phyloP scores from a whole-genome alignment of 2,329 filamentous ascomycete genomes.

The Xylariales sp. region DNA sequence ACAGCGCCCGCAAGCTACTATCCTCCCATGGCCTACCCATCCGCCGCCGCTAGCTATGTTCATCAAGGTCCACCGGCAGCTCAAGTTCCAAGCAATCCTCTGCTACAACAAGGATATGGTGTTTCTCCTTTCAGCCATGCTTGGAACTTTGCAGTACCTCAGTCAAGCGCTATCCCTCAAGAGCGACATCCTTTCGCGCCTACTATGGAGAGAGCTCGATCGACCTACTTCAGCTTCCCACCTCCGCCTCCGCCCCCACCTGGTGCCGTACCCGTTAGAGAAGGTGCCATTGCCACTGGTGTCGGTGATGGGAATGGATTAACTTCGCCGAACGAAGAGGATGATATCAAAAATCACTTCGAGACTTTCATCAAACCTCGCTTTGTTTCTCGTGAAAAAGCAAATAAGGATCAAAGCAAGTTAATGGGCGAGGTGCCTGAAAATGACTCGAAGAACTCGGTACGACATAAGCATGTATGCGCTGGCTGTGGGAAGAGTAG shows the following conservation, averaged over 20 bases:
- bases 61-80: too few species aligned
- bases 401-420: not conserved
- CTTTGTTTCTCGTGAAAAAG: not conserved
- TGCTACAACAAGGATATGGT: not conserved
- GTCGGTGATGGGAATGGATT: too few species aligned
- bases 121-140: not conserved
- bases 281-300: too few species aligned
- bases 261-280: not conserved
- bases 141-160: not conserved
- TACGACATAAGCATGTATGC: constrained; percentile 7
- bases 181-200: too few species aligned
- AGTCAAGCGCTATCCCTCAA: not conserved
- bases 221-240: too few species aligned
- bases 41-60: too few species aligned
- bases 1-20: too few species aligned
- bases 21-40: too few species aligned
- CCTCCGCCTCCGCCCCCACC: not conserved
- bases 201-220: too few species aligned
- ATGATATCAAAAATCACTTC: not conserved
- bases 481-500: constrained; percentile 10
- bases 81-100: not conserved
- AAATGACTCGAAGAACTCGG: not conserved
- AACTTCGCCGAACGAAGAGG: too few species aligned
- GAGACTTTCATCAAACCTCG: constrained; percentile 1
- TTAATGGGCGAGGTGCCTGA: not conserved